Conservation (phyloP, 257 asterid genomes). For the Penstemon barbatus region DNA sequence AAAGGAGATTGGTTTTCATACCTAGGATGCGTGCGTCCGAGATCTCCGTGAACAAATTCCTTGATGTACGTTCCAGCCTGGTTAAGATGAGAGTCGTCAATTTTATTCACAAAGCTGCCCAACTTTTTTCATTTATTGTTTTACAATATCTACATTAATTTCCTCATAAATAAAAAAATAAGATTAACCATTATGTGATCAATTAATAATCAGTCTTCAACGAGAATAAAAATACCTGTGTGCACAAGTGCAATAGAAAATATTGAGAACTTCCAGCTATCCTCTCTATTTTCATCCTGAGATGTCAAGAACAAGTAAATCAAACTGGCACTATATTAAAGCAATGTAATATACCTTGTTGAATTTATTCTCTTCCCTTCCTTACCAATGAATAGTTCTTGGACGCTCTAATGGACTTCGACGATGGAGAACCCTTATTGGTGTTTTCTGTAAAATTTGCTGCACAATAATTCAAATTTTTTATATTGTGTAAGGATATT, state of each 20-base stretch:
- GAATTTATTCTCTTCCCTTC: background rate
- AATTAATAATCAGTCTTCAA: background rate
- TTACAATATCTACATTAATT: background rate
- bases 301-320: constrained; percentile 30
- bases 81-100: constrained; percentile 20
- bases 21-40: constrained; percentile 96
- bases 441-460: constrained; percentile 89
- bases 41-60: constrained; percentile 97
- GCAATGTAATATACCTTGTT: constrained; percentile 11
- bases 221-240: constrained; percentile 61
- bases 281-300: constrained; percentile 81
- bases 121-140: background rate
- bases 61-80: constrained; percentile 99
- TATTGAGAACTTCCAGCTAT: constrained; percentile 71
- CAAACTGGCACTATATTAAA: constrained; percentile 13
- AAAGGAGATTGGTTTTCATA: constrained; percentile 34
- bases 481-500: constrained; percentile 9
- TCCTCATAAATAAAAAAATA: background rate
- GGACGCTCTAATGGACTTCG: constrained; percentile 93
- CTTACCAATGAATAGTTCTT: constrained; percentile 78
- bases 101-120: background rate
- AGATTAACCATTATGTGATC: background rate
- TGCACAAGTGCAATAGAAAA: constrained; percentile 79
- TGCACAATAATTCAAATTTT: constrained; percentile 37
- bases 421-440: constrained; percentile 94